Conservation (phyloP, 352 stramenopile species). For the Pythium insidiosum region DNA sequence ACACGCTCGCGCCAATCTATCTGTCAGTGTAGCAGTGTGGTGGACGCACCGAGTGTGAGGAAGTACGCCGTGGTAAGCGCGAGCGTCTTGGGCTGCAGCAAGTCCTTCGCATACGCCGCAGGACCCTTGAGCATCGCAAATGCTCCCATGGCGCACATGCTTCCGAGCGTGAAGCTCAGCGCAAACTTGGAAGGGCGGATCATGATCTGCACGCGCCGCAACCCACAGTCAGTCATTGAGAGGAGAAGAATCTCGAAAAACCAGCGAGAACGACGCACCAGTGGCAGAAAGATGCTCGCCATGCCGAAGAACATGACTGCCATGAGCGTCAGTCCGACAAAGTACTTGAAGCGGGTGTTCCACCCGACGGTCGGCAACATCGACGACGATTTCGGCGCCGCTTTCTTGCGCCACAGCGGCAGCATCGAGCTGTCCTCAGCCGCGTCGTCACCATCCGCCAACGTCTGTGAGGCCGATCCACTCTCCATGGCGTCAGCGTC, state of each 20-base stretch:
- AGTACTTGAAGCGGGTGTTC: constrained; percentile 77
- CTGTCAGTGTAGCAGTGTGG: too few species aligned
- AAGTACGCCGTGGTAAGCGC: constrained; percentile 64
- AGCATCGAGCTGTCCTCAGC: constrained; percentile 24
- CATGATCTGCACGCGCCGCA: constrained; percentile 59
- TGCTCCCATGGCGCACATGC: constrained; percentile 63
- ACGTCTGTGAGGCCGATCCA: too few species aligned
- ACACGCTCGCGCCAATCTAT: not conserved
- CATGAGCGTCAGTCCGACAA: constrained; percentile 65
- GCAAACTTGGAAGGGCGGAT: constrained; percentile 78
- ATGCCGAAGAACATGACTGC: constrained; percentile 78
- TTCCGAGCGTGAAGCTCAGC: constrained; percentile 74
- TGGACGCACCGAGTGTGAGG: constrained; percentile 45
- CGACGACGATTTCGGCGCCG: constrained; percentile 17
- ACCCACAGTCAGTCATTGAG: too few species aligned
- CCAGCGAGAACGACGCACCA: constrained; percentile 20
- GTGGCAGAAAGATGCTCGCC: constrained; percentile 66
- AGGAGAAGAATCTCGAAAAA: too few species aligned
- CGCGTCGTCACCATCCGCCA: constrained; percentile 10
- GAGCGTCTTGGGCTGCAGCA: constrained; percentile 59
- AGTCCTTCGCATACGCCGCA: constrained; percentile 34
- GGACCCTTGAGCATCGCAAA: constrained; percentile 76
- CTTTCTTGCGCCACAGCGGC: constrained; percentile 34
- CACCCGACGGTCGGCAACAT: constrained; percentile 51
- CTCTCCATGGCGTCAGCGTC: constrained; percentile 38